phyloP scores from a whole-genome alignment of 2,329 filamentous ascomycete species.

The Xylaria sp. region DNA sequence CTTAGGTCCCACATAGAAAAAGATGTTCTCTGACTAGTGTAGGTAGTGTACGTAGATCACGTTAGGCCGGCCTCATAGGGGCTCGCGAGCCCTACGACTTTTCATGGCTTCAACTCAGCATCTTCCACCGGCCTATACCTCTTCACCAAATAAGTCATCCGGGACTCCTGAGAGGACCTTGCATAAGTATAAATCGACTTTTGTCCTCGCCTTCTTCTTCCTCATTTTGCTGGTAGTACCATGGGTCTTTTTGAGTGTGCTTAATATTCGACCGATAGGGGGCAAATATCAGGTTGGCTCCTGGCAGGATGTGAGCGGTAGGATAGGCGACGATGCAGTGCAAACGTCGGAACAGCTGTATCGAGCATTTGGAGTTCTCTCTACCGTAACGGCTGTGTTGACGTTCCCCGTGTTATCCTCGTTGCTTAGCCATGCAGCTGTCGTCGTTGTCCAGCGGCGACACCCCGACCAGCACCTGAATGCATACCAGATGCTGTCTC shows the following conservation, averaged over 20 bases:
- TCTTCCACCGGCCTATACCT: not conserved
- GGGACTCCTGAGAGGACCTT: not conserved
- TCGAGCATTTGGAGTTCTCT: not conserved
- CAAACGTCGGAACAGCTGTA: not conserved
- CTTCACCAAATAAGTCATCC: not conserved
- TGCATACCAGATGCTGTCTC: slow-evolving; percentile 2
- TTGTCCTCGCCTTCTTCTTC: not conserved
- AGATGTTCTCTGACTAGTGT: not conserved
- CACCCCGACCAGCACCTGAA: not conserved
- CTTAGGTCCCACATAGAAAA: not conserved
- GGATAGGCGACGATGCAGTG: not conserved
- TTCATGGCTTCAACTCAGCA: not conserved
- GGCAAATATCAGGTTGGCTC: not conserved
- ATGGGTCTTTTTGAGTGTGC: slow-evolving; percentile 1
- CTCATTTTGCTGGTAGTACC: not conserved
- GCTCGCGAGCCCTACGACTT: not conserved
- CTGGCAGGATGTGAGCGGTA: slow-evolving; percentile 3
- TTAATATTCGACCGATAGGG: slow-evolving; percentile 1
- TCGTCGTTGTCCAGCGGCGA: slow-evolving; percentile 7
- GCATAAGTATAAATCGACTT: not conserved
- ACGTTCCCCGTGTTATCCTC: slow-evolving; percentile 4
- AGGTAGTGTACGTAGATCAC: not conserved
- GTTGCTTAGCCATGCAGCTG: slow-evolving; percentile 5
- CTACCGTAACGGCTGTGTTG: not conserved
- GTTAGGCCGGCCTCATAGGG: not conserved